A percentile compares a stretch with the other conserved stretches of the same genome.
Evolutionary conservation across 805 yeast species (phyloP).

Genomic region (Saccharomycopsis fodiens): DNA sequence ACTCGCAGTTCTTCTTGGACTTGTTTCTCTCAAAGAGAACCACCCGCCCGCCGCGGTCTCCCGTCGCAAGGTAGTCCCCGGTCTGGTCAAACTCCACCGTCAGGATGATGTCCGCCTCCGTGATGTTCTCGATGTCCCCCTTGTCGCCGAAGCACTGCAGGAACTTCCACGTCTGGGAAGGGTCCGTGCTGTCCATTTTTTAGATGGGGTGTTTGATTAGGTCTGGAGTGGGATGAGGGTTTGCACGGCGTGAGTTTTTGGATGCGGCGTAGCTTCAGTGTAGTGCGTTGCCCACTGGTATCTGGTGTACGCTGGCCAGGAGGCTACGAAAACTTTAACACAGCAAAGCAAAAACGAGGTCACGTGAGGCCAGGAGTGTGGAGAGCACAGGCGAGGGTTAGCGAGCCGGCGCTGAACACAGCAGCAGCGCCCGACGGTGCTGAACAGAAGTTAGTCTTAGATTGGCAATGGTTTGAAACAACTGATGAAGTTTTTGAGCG

Average conservation of each 20-base stretch:
- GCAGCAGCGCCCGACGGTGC: too few species aligned
- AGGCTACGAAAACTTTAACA: too few species aligned
- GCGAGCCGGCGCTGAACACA: too few species aligned
- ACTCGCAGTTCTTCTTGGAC: constrained; percentile 74
- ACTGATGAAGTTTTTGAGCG: too few species aligned
- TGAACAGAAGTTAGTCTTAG: too few species aligned
- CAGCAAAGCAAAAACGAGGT: too few species aligned
- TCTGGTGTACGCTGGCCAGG: too few species aligned
- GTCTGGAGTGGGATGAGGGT: background rate
- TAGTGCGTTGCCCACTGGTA: too few species aligned
- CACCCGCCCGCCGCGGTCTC: constrained; percentile 97
- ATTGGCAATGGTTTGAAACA: too few species aligned
- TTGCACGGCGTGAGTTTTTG: background rate
- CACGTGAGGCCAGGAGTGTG: too few species aligned
- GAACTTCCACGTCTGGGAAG: constrained; percentile 60
- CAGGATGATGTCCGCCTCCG: constrained; percentile 95
- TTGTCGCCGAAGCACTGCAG: constrained; percentile 99
- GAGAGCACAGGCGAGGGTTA: too few species aligned
- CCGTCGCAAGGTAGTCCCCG: constrained; percentile 95
- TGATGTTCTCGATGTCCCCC: constrained; percentile 90
- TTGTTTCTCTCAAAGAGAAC: constrained; percentile 89
- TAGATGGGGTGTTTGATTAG: background rate
- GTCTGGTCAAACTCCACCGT: constrained; percentile 94
- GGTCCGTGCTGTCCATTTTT: constrained; percentile 22
- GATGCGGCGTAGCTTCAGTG: too few species aligned